Evolutionary conservation across 305 asterid species (phyloP).

Genomic region (Rubia peregrina): DNA sequence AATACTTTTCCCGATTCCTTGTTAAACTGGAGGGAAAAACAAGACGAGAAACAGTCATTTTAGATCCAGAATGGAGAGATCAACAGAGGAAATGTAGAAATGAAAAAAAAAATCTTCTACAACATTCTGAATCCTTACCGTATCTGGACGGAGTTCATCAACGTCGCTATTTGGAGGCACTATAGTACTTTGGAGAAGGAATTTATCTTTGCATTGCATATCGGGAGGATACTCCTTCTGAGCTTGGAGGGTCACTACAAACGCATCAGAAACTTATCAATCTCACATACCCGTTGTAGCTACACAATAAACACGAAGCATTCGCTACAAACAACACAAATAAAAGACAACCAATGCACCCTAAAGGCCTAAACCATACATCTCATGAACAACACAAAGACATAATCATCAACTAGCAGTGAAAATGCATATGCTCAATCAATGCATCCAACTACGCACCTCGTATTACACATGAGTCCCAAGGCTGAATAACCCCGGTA

Average conservation of each 20-base stretch:
- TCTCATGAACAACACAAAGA: neutral
- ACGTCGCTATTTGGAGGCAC: constrained; percentile 46
- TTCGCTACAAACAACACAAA: neutral
- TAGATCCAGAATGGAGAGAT: neutral
- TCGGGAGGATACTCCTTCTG: constrained; percentile 65
- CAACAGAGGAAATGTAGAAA: neutral
- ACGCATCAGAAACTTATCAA: constrained; percentile 18
- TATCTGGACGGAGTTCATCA: constrained; percentile 58
- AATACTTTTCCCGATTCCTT: constrained; percentile 48
- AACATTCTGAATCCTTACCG: constrained; percentile 32
- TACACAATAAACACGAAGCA: neutral
- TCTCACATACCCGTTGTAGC: constrained; percentile 3
- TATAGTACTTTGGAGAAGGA: constrained; percentile 60
- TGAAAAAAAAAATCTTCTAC: neutral
- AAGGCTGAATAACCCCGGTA: constrained; percentile 60
- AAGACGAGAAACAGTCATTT: constrained; percentile 9
- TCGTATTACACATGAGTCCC: constrained; percentile 68
- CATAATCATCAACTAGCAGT: neutral
- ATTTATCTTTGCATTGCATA: constrained; percentile 80
- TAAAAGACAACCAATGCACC: neutral
- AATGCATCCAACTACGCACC: constrained; percentile 30
- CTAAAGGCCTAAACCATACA: neutral
- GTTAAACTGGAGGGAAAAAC: constrained; percentile 36
- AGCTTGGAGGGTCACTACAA: constrained; percentile 76
- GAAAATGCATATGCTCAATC: neutral